A percentile compares a stretch with the other conserved stretches of the same genome.
Conservation (phyloP, 441 rosid genomes). For the Viola pubescens region DNA sequence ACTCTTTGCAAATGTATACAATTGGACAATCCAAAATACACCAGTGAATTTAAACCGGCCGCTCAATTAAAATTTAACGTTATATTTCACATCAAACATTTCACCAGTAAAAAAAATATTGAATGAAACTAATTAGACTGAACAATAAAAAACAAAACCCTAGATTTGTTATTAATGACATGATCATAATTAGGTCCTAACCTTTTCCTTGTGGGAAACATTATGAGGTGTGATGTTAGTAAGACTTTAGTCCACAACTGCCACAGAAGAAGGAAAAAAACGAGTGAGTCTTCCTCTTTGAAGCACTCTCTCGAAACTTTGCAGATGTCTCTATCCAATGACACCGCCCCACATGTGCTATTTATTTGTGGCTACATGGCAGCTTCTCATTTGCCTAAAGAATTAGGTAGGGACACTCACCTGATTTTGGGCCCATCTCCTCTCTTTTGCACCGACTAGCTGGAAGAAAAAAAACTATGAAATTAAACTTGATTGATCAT, state of each 20-base stretch:
- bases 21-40: too few species aligned
- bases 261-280: not conserved
- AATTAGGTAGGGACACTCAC: not conserved
- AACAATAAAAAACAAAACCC: not conserved
- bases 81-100: too few species aligned
- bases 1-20: too few species aligned
- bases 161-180: not conserved
- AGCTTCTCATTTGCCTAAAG: constrained; percentile 3
- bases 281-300: not conserved
- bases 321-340: constrained; percentile 27
- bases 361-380: constrained; percentile 24
- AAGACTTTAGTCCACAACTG: constrained; percentile 9
- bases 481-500: too few species aligned
- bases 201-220: too few species aligned
- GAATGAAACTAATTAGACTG: not conserved
- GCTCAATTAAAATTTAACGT: too few species aligned
- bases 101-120: too few species aligned
- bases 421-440: constrained; percentile 3
- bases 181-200: not conserved
- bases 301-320: not conserved
- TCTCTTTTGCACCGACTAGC: constrained; percentile 19
- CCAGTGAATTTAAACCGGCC: too few species aligned
- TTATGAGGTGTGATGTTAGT: too few species aligned
- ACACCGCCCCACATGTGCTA: constrained; percentile 46
- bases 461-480: too few species aligned